A percentile compares a stretch with the other conserved stretches of the same genome.
phyloP scores from a whole-genome alignment of 257 asterid species.

The Jacaranda copaia region DNA sequence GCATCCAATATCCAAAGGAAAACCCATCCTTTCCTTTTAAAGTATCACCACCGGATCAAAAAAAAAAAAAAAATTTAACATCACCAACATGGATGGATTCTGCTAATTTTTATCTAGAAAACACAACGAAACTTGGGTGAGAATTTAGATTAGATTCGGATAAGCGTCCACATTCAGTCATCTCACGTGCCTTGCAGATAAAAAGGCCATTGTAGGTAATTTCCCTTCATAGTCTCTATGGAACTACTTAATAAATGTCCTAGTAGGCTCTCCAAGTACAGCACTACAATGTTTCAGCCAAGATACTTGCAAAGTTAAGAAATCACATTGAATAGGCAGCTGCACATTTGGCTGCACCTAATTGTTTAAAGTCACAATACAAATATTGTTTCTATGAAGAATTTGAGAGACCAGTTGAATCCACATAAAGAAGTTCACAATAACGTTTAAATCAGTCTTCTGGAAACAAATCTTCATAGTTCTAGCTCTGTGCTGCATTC shows the following conservation, averaged over 20 bases:
- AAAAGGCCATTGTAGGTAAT: background rate
- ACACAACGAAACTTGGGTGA: no score
- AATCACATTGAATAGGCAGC: conserved; percentile 4
- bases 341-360: background rate
- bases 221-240: background rate
- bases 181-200: background rate
- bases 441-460: background rate
- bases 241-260: background rate
- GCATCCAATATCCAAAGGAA: no score
- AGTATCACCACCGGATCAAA: no score
- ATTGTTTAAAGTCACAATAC: background rate
- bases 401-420: background rate
- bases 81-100: background rate
- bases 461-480: background rate
- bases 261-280: background rate
- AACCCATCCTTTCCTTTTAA: no score
- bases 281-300: background rate
- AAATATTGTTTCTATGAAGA: background rate
- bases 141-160: no score
- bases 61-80: no score
- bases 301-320: conserved; percentile 11
- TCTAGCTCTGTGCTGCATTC: conserved; percentile 65
- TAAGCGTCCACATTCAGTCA: background rate
- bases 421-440: background rate
- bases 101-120: background rate